Evolutionary conservation across 2,329 filamentous ascomycete genomes (phyloP).

Genomic region (Neonectria neomacrospora): DNA sequence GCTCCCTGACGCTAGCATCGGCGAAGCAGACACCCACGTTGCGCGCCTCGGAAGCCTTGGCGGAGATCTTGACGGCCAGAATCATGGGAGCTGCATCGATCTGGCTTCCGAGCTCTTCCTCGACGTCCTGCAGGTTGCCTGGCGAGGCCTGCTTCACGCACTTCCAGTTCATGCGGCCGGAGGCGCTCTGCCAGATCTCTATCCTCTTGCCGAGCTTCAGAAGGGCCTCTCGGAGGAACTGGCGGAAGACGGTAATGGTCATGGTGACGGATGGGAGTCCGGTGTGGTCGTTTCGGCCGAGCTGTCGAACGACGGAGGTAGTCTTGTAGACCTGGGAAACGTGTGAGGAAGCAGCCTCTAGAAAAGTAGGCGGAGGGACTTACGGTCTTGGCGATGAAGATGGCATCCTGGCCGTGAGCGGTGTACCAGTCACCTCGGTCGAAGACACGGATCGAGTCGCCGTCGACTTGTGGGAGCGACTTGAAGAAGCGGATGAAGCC

Average conservation of each 20-base stretch:
- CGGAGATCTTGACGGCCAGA: constrained; percentile 89
- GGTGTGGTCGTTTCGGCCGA: constrained; percentile 86
- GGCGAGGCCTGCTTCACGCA: constrained; percentile 91
- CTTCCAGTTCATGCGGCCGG: constrained; percentile 90
- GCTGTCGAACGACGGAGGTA: constrained; percentile 90
- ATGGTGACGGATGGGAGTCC: constrained; percentile 93
- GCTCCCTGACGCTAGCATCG: constrained; percentile 93
- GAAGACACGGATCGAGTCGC: constrained; percentile 88
- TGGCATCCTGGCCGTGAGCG: constrained; percentile 87
- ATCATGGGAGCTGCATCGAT: constrained; percentile 94
- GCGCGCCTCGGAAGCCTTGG: constrained; percentile 86
- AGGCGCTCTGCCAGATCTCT: constrained; percentile 85
- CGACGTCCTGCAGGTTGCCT: constrained; percentile 95
- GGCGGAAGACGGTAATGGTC: constrained; percentile 93
- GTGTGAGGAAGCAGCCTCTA: background rate
- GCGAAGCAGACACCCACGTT: constrained; percentile 96
- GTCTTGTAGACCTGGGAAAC: constrained; percentile 88
- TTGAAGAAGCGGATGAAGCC: constrained; percentile 98
- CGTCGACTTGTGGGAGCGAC: constrained; percentile 76
- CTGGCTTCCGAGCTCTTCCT: constrained; percentile 90
- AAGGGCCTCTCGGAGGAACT: constrained; percentile 93
- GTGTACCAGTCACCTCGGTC: constrained; percentile 96
- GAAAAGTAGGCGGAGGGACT: background rate
- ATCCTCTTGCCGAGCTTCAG: constrained; percentile 91
- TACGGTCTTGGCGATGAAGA: constrained; percentile 83